Percentiles rank a stretch among this genome's conserved stretches.
phyloP scores from a whole-genome alignment of 2,329 filamentous ascomycete genomes.

The Trichoderma aggressivum region DNA sequence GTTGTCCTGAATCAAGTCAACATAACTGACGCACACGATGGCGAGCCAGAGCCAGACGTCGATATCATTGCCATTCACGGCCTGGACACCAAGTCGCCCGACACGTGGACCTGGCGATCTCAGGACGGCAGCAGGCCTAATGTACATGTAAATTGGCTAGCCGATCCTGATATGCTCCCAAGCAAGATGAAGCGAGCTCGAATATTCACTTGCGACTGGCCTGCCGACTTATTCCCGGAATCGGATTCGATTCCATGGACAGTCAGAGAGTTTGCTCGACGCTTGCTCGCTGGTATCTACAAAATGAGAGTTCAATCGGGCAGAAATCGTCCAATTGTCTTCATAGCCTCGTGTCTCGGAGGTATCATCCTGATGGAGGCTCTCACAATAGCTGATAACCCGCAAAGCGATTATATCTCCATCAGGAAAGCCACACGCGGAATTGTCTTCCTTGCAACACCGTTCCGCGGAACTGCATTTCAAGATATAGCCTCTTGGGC shows the following conservation, averaged over 20 bases:
- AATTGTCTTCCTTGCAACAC: constrained; percentile 30
- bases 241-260: constrained; percentile 22
- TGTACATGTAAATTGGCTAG: constrained; percentile 30
- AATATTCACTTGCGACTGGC: constrained; percentile 32
- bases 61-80: constrained; percentile 37
- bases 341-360: constrained; percentile 34
- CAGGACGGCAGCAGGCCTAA: neutral
- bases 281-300: constrained; percentile 27
- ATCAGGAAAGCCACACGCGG: constrained; percentile 24
- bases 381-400: constrained; percentile 21
- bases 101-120: constrained; percentile 28
- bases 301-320: neutral
- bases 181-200: constrained; percentile 20
- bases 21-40: neutral
- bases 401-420: constrained; percentile 19
- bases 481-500: constrained; percentile 25
- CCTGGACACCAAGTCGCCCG: constrained; percentile 30
- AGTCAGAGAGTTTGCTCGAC: constrained; percentile 23
- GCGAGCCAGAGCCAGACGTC: constrained; percentile 12
- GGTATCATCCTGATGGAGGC: constrained; percentile 31
- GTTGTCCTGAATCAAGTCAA: neutral
- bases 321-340: constrained; percentile 28
- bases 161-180: constrained; percentile 26
- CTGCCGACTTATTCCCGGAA: constrained; percentile 24
- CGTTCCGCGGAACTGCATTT: constrained; percentile 30